Base-by-base conservation (phyloP, 768 basidiomycete species). In the Kwoniella sp. region DNA sequence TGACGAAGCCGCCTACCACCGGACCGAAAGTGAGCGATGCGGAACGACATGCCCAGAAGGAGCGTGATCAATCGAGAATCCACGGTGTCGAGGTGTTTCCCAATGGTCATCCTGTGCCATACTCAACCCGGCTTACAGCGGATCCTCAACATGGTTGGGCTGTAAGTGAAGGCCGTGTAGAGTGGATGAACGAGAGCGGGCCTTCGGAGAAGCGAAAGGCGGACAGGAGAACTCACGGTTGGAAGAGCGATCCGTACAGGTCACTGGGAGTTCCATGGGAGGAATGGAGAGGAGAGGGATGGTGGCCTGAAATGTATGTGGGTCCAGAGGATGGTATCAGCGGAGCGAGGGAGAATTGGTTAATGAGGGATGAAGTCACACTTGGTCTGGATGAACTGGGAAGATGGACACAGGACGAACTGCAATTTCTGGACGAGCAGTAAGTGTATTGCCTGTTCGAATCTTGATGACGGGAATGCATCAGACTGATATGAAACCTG, bases 251-350 rank as follows among this genome's bases (percentile, higher is more conserved):
- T 47, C 30, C 37, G 4, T 25, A 46, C 7, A 40, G 60, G 25
- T 29, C 68, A 2, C 46, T 69, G 3, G 67, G 60, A 24, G 26
- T 58, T 0, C 73, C 73, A 10, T 73, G 71, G 70, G 56, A 75
- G 37, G 57, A 61, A 12, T 79, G 78, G 78, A 59, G 67, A 58
- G 78, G 78, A 2, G 77, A 79, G 47, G 71, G 67, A 12, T 79
- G 72, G 71, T 79, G 70, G 68, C 67, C 68, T 5, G 78, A 75
- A 56, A 74, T 75, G 66, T 75, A 64, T 50, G 46, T 44, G 24
- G 63, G 61, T 19, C 50, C 25, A 6, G 52, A 46, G 13, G 55
- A 59, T 8, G 47, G 47, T 24, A 37, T 46, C 12, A 69, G 44
- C 36, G 67, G 57, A 15, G 66, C 58, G 55, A 65, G 67, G 26